Base-by-base conservation (phyloP, 1,284 basidiomycete genomes). In the Veloporphyrellus conicus region DNA sequence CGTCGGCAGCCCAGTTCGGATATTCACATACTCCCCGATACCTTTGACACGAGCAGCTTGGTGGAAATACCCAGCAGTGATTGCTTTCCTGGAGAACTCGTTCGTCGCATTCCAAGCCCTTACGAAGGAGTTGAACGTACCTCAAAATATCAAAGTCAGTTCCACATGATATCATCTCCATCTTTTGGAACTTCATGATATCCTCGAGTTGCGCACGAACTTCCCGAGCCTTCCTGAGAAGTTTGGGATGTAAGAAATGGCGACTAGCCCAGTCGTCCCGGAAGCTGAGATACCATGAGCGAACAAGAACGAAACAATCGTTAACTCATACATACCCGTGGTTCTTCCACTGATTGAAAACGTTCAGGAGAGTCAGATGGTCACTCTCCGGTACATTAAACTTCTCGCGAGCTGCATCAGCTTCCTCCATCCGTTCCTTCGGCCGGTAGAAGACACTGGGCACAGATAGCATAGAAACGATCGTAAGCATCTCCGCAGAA, bases 301-400 rank as follows among this genome's bases (percentile, higher is more conserved):
- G 8, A n/a, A 43, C 25, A 25, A 25, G 20, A 10, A 25, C 6
- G 18, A 6, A 4, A 14, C 11, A 18, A 16, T 2, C 25, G 11
- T 32, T n/a, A 25, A 43, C 25, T 47, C 11, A 29, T 16, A 71
- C 82, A 40, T 61, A 91, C 82, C 87, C 85, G 68, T 98, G 95
- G 56, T 81, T 84, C 71, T 95, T 94, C 96, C 96, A 99, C 66
- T 97, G 94, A 47, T 90, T 90, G 72, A 95, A 99, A 8, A 98
- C 94, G 64, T 99, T 96, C 54, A 99, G 69, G 23, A 99, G 71
- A 9, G 95, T 99, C 49, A 99, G 68, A 70, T 99, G 96, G 62
- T 99, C 96, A 62, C 90, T 93, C 70, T 99, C 96, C 0, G 94
- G 92, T 1, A 99, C 96, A 55, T 95, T 94, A 70, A 99, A 99